Percentiles rank a stretch among this genome's conserved stretches.
Conservation (phyloP, 2,329 filamentous ascomycete genomes). For the Shiraia sp. region DNA sequence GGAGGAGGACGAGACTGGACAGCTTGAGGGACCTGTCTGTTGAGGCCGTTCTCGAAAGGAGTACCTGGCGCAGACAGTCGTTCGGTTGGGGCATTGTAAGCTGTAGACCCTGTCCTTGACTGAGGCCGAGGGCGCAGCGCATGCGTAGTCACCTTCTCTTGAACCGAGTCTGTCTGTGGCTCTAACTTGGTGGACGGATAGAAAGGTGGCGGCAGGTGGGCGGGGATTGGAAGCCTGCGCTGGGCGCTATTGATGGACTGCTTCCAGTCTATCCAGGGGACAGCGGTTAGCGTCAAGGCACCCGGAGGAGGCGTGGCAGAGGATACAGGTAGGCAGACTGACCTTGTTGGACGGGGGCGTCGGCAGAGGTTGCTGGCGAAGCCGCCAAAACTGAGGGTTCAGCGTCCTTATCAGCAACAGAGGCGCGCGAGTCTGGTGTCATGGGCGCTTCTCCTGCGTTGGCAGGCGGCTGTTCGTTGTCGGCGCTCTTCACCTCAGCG, state of each 20-base stretch:
- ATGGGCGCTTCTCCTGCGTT: slow-evolving; percentile 17
- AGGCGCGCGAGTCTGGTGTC: slow-evolving; percentile 35
- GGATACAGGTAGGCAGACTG: slow-evolving; percentile 7
- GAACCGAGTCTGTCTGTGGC: slow-evolving; percentile 25
- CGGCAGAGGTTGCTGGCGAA: slow-evolving; percentile 18
- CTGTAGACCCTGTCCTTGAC: slow-evolving; percentile 39
- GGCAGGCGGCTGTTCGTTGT: slow-evolving; percentile 14
- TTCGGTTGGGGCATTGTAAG: slow-evolving; percentile 46
- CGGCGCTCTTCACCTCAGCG: slow-evolving; percentile 10
- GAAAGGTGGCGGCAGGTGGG: slow-evolving; percentile 43
- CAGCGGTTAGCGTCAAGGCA: no score
- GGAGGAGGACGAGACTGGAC: slow-evolving; percentile 34
- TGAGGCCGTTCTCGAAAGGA: slow-evolving; percentile 26
- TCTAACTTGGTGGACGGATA: slow-evolving; percentile 34
- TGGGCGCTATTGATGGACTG: slow-evolving; percentile 25
- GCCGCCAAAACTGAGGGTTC: slow-evolving; percentile 13
- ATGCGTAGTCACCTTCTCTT: slow-evolving; percentile 15
- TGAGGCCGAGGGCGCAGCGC: slow-evolving; percentile 23
- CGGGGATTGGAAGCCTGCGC: slow-evolving; percentile 23
- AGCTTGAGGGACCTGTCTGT: slow-evolving; percentile 22
- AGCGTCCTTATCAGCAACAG: slow-evolving; percentile 15
- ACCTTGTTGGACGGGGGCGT: slow-evolving; percentile 25
- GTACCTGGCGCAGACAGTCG: slow-evolving; percentile 46
- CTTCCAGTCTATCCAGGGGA: slow-evolving; percentile 1
- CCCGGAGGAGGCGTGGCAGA: not conserved